These are phyloP conservation scores for Ustilago crameri DNA, from an alignment of 1,284 basidiomycete species.

Conservation along the genomic window DNA sequence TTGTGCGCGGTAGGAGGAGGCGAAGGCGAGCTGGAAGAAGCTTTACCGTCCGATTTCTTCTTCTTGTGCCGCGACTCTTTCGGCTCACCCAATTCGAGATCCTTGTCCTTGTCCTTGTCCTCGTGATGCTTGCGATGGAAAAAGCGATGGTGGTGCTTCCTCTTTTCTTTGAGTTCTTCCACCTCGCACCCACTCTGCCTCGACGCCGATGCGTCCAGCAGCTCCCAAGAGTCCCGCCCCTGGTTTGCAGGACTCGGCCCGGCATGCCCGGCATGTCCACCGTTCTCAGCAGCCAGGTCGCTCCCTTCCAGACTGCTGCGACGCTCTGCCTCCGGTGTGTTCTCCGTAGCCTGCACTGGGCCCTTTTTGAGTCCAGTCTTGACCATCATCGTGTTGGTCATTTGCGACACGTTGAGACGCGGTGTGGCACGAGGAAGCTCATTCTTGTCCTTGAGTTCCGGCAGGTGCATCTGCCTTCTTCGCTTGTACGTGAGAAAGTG, in stretches of 20 bases:
- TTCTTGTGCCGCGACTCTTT: not conserved
- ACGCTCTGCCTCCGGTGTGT: conserved; percentile 3
- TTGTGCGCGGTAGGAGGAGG: conserved; percentile 4
- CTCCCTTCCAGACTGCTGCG: conserved; percentile 2
- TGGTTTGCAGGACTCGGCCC: not conserved
- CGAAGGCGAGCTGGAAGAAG: not conserved
- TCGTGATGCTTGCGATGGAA: conserved; percentile 22
- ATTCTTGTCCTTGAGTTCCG: conserved; percentile 58
- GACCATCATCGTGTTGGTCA: conserved; percentile 37
- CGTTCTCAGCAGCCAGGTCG: not conserved
- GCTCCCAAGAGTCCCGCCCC: conserved; percentile 14
- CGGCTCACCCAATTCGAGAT: not conserved
- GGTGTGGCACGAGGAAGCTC: conserved; percentile 56
- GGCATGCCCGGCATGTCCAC: not conserved
- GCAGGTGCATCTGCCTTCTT: conserved; percentile 52
- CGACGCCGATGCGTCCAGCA: conserved; percentile 21
- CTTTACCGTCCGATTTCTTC: not conserved
- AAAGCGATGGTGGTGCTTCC: conserved; percentile 16
- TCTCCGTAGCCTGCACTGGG: not conserved
- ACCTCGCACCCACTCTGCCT: conserved; percentile 32
- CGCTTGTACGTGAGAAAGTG: conserved; percentile 62
- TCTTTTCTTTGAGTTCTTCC: conserved; percentile 26
- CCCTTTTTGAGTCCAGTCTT: conserved; percentile 21
- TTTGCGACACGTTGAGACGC: conserved; percentile 25
- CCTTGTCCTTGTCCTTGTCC: not conserved